Conservation (phyloP, 805 yeast genomes). For the Kodamaea restingae region DNA sequence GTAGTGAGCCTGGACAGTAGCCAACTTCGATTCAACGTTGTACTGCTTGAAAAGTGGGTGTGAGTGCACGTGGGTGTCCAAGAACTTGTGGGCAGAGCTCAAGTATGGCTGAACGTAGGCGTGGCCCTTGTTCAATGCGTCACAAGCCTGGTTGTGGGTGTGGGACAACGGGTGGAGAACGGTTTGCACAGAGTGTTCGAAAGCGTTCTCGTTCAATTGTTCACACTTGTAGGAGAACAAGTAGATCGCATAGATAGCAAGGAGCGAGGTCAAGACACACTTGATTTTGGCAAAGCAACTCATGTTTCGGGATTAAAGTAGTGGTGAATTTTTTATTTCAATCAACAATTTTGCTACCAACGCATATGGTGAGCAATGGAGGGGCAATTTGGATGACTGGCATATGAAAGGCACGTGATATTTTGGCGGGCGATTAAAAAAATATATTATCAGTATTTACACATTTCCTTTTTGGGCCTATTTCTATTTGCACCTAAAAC, state of each 20-base stretch:
- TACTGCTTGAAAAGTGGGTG: constrained; percentile 32
- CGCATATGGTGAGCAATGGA: neutral
- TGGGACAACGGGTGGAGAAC: constrained; percentile 38
- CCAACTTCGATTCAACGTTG: constrained; percentile 26
- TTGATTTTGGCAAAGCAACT: constrained; percentile 17
- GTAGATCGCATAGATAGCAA: constrained; percentile 33
- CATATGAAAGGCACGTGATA: constrained; percentile 7
- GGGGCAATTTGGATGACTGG: neutral
- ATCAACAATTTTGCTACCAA: constrained; percentile 1
- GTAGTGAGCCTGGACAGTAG: constrained; percentile 20
- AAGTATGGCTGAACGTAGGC: constrained; percentile 29
- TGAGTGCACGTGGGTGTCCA: constrained; percentile 37
- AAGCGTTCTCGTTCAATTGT: constrained; percentile 23
- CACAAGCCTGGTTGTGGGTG: constrained; percentile 35
- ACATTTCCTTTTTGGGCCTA: constrained; percentile 1
- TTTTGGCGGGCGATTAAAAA: neutral
- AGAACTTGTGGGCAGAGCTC: constrained; percentile 21
- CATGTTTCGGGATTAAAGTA: constrained; percentile 8
- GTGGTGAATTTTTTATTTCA: neutral
- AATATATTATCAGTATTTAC: neutral
- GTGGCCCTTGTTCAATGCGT: constrained; percentile 27
- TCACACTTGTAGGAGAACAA: constrained; percentile 39
- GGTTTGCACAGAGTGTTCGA: constrained; percentile 27
- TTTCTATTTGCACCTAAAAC: constrained; percentile 3
- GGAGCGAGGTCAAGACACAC: constrained; percentile 19